Base-by-base conservation (phyloP, 2,329 filamentous ascomycete genomes). In the Hymenoscyphus fraxineus region DNA sequence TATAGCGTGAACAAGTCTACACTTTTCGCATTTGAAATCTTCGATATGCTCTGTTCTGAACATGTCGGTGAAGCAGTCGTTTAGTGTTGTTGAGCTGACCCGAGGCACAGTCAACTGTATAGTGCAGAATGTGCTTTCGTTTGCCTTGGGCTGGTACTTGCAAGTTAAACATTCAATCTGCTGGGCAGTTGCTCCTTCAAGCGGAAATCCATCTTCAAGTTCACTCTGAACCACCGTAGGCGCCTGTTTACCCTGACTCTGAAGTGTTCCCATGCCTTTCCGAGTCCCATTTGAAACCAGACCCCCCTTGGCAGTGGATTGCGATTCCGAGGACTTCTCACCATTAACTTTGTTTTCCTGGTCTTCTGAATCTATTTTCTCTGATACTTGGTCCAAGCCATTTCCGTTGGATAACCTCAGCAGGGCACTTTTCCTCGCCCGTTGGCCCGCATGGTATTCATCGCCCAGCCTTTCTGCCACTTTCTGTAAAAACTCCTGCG, bases 21-120 rank as follows among this genome's bases (percentile, higher is more conserved):
- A 99, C 78, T 88, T 91, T 72, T 97, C 95, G 79, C 95, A 99
- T 71, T 91, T 93, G 81, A 96, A 99, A 75, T 97, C 95, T 68
- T 98, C 94, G 69, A 99, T 97, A 75, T 93, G 90, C 77, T 99
- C 95, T 0, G 92, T 92, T 78, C 97, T 97, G 70, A 99, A 88
- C 77, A 97, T 89, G 51, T 91, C 91, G 73, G 99, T 95, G 72
- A 99, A 95, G 77, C 95, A 99, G 9, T 88, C 83, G 73, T 90
- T 93, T 16, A 99, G 82, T 0, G 92, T 89, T 0, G 93, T 93
- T 1, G 91, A 90, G 60, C 83, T 87, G 67, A 88, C 85, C 75
- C 95, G 91, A 0, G 95, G 95, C 3, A 99, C 95, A 72, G 93
- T 92, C 61, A 99, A 80, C 1, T 94, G 98, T 68, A 99, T 79